Conservation (phyloP, 2,329 filamentous ascomycete genomes). For the Pseudogymnoascus sp. region DNA sequence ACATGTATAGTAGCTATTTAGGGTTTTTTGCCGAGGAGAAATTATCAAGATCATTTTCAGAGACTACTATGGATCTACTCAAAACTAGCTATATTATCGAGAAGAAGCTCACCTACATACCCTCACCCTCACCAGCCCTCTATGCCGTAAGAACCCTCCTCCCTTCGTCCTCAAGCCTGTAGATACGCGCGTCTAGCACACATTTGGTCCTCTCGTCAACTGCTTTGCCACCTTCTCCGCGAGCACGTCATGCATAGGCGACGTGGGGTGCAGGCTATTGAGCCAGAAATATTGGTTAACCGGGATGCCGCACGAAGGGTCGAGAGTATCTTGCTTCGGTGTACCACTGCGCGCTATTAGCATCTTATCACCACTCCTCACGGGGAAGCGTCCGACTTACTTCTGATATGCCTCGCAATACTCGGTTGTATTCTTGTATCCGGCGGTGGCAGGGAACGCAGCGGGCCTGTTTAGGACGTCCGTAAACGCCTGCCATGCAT, state of each 20-base stretch:
- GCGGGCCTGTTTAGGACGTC: constrained; percentile 43
- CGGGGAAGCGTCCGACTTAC: constrained; percentile 30
- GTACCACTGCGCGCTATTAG: constrained; percentile 35
- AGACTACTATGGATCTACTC: no score
- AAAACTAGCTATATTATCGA: no score
- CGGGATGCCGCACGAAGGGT: constrained; percentile 40
- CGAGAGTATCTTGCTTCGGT: constrained; percentile 33
- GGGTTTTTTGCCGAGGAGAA: no score
- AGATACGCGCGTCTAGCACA: constrained; percentile 27
- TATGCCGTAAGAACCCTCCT: no score
- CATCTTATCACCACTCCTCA: background rate
- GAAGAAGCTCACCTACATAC: no score
- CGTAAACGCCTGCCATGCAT: constrained; percentile 43
- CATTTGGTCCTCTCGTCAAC: constrained; percentile 33
- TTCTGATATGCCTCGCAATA: constrained; percentile 48
- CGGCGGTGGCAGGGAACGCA: constrained; percentile 40
- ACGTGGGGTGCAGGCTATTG: constrained; percentile 55
- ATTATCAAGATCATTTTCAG: no score
- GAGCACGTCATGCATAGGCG: constrained; percentile 50
- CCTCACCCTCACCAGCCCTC: no score
- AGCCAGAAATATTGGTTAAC: constrained; percentile 59
- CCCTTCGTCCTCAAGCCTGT: background rate
- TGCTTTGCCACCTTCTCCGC: constrained; percentile 40
- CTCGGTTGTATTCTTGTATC: constrained; percentile 45
- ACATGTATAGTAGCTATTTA: no score